Conservation (phyloP, 108 stramenopile species). For the Fragilariopsis cylindrus region DNA sequence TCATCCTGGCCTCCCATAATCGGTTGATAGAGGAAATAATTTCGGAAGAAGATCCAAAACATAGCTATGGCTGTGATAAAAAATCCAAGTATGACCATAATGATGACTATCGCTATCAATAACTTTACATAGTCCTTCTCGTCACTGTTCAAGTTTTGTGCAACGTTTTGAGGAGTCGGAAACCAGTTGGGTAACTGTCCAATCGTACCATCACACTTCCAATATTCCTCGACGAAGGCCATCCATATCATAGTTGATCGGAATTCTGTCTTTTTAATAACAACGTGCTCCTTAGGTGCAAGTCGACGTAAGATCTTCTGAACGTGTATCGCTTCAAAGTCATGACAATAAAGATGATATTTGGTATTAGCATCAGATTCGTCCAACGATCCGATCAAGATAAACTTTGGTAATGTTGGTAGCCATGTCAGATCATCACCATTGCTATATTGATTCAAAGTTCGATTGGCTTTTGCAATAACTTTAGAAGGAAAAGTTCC, state of each 20-base stretch:
- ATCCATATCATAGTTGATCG: slow-evolving; percentile 25
- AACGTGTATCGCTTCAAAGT: slow-evolving; percentile 15
- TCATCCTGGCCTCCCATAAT: background rate
- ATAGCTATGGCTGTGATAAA: background rate
- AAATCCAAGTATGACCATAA: background rate
- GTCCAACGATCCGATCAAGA: background rate
- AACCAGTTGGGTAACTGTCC: background rate
- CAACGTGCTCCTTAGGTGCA: background rate
- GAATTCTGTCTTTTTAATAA: slow-evolving; percentile 1
- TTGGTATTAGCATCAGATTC: background rate
- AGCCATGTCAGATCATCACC: background rate
- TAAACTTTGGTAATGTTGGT: background rate
- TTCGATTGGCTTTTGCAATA: slow-evolving; percentile 3
- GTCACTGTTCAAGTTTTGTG: background rate
- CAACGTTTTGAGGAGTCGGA: background rate
- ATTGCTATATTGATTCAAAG: background rate
- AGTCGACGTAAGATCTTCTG: background rate
- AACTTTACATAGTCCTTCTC: background rate
- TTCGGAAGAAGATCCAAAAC: background rate
- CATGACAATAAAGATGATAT: slow-evolving; percentile 32
- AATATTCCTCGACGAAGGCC: slow-evolving; percentile 24
- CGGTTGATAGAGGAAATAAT: background rate
- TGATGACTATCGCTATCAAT: background rate
- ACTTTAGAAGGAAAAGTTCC: slow-evolving; percentile 13
- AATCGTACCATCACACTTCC: slow-evolving; percentile 19